Evolutionary conservation across 2,329 filamentous ascomycete species (phyloP), one percentile per base, ranked within the genome.

Genomic region (Calonectria pauciramosa): DNA sequence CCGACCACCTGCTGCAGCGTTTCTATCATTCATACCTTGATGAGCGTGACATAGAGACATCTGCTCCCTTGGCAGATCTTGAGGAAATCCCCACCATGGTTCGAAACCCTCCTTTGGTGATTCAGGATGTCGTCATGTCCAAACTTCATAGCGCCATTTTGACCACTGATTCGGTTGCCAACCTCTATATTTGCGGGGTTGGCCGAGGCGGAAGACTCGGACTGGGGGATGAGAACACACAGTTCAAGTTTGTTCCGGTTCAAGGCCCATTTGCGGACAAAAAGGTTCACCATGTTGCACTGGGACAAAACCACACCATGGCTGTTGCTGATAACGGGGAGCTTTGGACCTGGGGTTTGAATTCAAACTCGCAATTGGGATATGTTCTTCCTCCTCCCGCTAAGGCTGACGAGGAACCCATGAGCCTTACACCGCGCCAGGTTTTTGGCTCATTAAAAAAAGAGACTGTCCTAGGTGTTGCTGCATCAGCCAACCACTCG

Each of bases 291-390:
- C 91, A 92, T n/a, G 90, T 98, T 60, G 95, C 96, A 1, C 89
- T 99, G 4, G 97, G 97, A 0, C 95, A 97, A 82, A 97, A 98
- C 78, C 97, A 99, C 83, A 95, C 94, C 4, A 89, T 99, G 83
- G 96, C 95, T 1, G 88, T 99, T 8, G 94, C 95, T 4, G 93
- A 93, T n/a, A 90, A 93, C 68, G 96, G 97, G n/a, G 95, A 97
- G 78, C 91, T 98, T 8, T 98, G 95, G 88, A 97, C 95, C 1
- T 99, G 97, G 97, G 97, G 97, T 10, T 94, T 94, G 77, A 99
- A 98, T 80, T 92, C 90, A 10, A 93, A 92, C 82, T 95, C 94
- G 1, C 96, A 99, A 83, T 89, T 99, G 18, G 97, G 97, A 7
- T 99, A 98, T 83, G 87, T 90, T 23, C 87, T 98, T 20, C 95